Evolutionary conservation across 441 rosid species (phyloP), one percentile per base, ranked within the genome.

Genomic region (Pelargonium australe): DNA sequence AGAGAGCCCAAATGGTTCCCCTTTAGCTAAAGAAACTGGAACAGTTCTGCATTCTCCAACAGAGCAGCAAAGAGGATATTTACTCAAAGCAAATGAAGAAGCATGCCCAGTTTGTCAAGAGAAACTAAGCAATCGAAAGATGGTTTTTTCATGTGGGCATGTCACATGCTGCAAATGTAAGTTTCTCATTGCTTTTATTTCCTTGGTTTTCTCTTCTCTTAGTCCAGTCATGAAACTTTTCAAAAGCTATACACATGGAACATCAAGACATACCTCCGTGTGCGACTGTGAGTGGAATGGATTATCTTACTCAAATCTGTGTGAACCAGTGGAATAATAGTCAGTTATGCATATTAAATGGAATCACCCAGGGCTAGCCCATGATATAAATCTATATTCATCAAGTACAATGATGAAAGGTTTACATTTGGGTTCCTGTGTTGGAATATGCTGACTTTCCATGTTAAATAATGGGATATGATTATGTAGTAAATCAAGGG

Each of bases 61-160:
- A 17, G 86, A 83, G 70, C 84, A 80, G 68, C 75, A 70, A 68
- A 79, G 72, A 63, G 81, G 85, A 69, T 68, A 31, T 70, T 68
- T 79, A 40, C 28, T 69, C 45, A 86, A 82, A 82, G 72, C 70
- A 71, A 62, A 47, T 28, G 92, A 83, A 75, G 97, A 87, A 82
- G 82, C 94, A 65, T 95, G 99, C 73, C 99, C 96, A 43, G 82
- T 95, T 76, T 95, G 97, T 81, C 97, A 91, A 70, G 97, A 95
- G 51, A 84, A 72, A 75, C 79, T 90, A 76, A 80, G 83, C 76
- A 86, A 76, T 76, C 95, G 86, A 76, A 95, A 83, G 86, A 91
- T 95, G 97, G 97, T 95, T 76, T 95, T 95, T 77, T 95, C 87
- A 72, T 94, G 99, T 28, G 99, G 96, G 17, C 99, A 94, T 73